Conservation (phyloP, 2,329 filamentous ascomycete species). For the Pleomassaria siparia region DNA sequence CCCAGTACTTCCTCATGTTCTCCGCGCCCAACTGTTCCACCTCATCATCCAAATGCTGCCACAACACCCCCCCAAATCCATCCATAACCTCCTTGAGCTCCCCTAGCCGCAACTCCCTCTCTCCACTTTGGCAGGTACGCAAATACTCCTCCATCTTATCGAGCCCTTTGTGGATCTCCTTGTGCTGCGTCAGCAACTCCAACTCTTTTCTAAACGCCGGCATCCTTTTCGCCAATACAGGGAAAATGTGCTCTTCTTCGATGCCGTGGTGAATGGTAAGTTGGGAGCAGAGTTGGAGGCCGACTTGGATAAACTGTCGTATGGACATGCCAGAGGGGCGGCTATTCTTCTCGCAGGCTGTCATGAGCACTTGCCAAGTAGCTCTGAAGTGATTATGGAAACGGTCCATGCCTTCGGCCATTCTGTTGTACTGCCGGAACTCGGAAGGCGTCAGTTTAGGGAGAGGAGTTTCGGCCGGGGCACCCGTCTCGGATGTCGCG, state of each 20-base stretch:
- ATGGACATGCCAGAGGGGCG: slow-evolving; percentile 67
- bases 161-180: slow-evolving; percentile 75
- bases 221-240: slow-evolving; percentile 74
- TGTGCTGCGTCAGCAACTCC: slow-evolving; percentile 73
- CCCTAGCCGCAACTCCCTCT: slow-evolving; percentile 58
- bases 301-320: slow-evolving; percentile 66
- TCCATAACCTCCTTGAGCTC: slow-evolving; percentile 74
- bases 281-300: slow-evolving; percentile 68
- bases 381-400: slow-evolving; percentile 50
- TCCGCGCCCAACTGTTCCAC: slow-evolving; percentile 76
- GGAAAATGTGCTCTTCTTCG: slow-evolving; percentile 84
- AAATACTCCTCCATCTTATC: slow-evolving; percentile 69
- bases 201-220: slow-evolving; percentile 70
- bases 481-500: not conserved
- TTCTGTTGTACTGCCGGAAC: slow-evolving; percentile 69
- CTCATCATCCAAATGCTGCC: slow-evolving; percentile 83
- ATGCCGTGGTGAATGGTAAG: slow-evolving; percentile 80
- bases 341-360: slow-evolving; percentile 60
- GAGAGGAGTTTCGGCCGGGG: slow-evolving; percentile 43
- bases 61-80: slow-evolving; percentile 74
- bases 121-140: slow-evolving; percentile 60
- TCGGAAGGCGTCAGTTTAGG: slow-evolving; percentile 67
- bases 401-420: slow-evolving; percentile 73
- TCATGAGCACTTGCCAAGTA: slow-evolving; percentile 71
- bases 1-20: slow-evolving; percentile 87